phyloP scores from a whole-genome alignment of 768 basidiomycete genomes.

The Mycena galopus region DNA sequence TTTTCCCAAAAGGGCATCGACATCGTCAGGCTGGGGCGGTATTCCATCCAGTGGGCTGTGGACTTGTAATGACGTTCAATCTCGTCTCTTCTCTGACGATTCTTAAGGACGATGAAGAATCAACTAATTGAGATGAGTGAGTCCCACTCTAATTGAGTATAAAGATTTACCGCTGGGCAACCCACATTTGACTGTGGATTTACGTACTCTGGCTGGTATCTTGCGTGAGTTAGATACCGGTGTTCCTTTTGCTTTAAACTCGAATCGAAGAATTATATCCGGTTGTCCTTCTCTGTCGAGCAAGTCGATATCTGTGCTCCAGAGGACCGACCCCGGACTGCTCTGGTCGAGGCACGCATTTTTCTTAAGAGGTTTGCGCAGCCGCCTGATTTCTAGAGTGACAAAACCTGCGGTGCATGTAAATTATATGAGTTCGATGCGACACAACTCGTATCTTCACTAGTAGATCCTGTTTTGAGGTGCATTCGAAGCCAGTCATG shows the following conservation, averaged over 20 bases:
- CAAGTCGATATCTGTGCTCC: background rate
- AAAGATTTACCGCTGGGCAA: too few species aligned
- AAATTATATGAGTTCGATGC: background rate
- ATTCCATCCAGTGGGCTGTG: too few species aligned
- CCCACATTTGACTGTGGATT: too few species aligned
- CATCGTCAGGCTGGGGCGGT: too few species aligned
- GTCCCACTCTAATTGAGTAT: too few species aligned
- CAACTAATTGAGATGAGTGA: too few species aligned
- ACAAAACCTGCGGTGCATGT: constrained; percentile 1
- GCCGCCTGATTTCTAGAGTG: background rate
- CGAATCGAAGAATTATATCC: background rate
- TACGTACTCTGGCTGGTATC: too few species aligned
- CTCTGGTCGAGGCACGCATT: background rate
- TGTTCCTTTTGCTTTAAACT: background rate
- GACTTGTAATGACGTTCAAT: too few species aligned
- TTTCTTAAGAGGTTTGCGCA: background rate
- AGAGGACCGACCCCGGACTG: background rate
- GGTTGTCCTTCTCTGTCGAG: background rate
- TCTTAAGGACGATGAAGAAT: too few species aligned
- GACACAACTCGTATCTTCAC: background rate
- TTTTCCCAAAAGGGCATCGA: too few species aligned
- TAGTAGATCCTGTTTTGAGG: background rate
- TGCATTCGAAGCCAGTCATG: constrained; percentile 8
- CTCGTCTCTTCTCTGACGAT: too few species aligned
- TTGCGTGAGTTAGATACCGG: too few species aligned